Evolutionary conservation across 805 yeast genomes (phyloP), one percentile per base, ranked within the genome.

Genomic region (Candida glaebosa): DNA sequence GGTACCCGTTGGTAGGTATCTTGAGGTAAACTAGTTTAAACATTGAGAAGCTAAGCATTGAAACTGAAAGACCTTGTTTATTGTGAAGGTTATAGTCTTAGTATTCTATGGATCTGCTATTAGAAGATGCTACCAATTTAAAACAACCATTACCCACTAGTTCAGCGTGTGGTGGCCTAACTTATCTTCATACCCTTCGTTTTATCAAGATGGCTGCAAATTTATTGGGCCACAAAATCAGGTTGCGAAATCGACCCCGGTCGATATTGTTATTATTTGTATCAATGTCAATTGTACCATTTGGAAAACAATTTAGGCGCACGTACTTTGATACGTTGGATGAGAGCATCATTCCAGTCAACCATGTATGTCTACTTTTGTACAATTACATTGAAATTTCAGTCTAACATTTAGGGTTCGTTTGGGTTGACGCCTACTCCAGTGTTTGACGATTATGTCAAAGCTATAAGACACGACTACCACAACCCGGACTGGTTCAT

Each of bases 341-440:
- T 24, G 50, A 63, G 1, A 66, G 57, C 2, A 65, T 67, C 6
- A 55, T 57, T 3, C 75, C 77, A 12, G 71, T 81, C 34, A 83
- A 83, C 57, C 82, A 82, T 53, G 38, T 35, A 35, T n/a, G 38
- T 35, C 7, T 12, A 24, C 15, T 5, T 5, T 4, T 14, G 14
- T n/a, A 5, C 4, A 7, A 15, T 18, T 19, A 19, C 22, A 10
- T 4, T 35, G 22, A 24, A 14, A 24, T 14, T 24, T 26, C 15
- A 24, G 15, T 24, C 38, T 35, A 35, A 35, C 38, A 5, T 20
- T 12, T 35, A 35, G 38, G 88, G 88, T 5, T 75, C 85, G 1
- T 83, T 59, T 52, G 89, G 88, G 1, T 61, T 73, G 1, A 65
- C 75, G 3, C 84, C 88, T 0, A 61, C 54, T 6, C 61, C 69